Percentiles rank a stretch among this genome's conserved stretches.
Conservation (phyloP, 2,329 filamentous ascomycete genomes). For the Pseudohalonectria lignicola region DNA sequence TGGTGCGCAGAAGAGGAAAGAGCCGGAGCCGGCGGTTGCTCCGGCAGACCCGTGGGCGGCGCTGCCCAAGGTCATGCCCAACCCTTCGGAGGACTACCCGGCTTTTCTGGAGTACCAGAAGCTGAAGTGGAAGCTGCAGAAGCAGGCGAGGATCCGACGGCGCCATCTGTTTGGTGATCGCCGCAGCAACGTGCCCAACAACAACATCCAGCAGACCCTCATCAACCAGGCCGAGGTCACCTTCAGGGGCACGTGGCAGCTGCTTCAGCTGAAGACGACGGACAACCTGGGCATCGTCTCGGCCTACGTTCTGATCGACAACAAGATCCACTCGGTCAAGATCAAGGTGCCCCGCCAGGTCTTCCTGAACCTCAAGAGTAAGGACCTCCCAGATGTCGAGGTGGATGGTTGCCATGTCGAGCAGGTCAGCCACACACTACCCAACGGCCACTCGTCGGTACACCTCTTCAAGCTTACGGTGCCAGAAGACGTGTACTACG, state of each 20-base stretch:
- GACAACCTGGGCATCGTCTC: conserved; percentile 77
- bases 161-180: conserved; percentile 90
- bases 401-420: conserved; percentile 80
- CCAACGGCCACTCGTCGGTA: conserved; percentile 87
- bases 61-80: conserved; percentile 75
- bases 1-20: conserved; percentile 62
- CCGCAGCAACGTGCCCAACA: conserved; percentile 48
- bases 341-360: conserved; percentile 81
- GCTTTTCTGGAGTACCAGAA: conserved; percentile 92
- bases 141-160: conserved; percentile 72
- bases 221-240: conserved; percentile 84
- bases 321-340: conserved; percentile 80
- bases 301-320: conserved; percentile 86
- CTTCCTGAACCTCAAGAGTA: conserved; percentile 82
- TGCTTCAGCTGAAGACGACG: conserved; percentile 75
- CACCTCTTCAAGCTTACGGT: conserved; percentile 93
- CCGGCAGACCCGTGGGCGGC: conserved; percentile 64
- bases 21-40: conserved; percentile 45
- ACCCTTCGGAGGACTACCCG: conserved; percentile 73
- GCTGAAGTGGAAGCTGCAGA: conserved; percentile 97
- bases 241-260: conserved; percentile 90
- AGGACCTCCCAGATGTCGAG: conserved; percentile 79
- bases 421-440: conserved; percentile 85
- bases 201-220: conserved; percentile 60
- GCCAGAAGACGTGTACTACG: conserved; percentile 76